These are phyloP conservation scores for Dactylellina haptotyla DNA, from an alignment of 2,329 filamentous ascomycete genomes.

Conservation along the genomic window DNA sequence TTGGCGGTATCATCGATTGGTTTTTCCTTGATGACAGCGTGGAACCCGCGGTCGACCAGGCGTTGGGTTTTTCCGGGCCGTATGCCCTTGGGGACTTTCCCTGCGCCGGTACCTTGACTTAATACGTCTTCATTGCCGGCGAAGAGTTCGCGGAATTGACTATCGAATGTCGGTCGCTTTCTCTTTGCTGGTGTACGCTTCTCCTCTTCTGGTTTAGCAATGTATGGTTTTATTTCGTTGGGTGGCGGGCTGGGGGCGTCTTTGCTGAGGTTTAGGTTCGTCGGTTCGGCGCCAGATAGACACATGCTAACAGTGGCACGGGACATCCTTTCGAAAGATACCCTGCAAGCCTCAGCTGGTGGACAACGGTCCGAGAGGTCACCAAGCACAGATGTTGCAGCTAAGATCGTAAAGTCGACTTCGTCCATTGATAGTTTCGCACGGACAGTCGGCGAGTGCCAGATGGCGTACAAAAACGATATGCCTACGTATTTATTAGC, in stretches of 20 bases:
- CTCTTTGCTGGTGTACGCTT: conserved; percentile 18
- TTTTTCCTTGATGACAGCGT: conserved; percentile 52
- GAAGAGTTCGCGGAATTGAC: conserved; percentile 50
- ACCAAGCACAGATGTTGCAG: conserved; percentile 88
- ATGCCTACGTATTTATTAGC: conserved; percentile 66
- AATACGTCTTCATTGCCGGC: conserved; percentile 48
- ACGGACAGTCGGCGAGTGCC: conserved; percentile 90
- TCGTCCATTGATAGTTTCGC: conserved; percentile 90
- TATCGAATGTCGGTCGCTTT: conserved; percentile 43
- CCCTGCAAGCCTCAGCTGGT: conserved; percentile 90
- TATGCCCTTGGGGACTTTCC: conserved; percentile 30
- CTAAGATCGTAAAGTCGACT: conserved; percentile 95
- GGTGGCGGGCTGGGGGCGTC: conserved; percentile 40
- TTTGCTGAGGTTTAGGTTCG: conserved; percentile 57
- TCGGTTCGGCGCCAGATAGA: conserved; percentile 67
- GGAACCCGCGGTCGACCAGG: conserved; percentile 50
- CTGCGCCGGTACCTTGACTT: conserved; percentile 42
- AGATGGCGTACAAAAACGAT: conserved; percentile 95
- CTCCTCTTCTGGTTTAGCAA: conserved; percentile 29
- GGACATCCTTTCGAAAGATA: conserved; percentile 93
- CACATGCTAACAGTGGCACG: conserved; percentile 97
- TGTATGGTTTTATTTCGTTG: conserved; percentile 49
- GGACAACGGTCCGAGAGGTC: conserved; percentile 95
- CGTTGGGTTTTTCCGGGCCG: conserved; percentile 23
- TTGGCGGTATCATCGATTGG: conserved; percentile 39